Evolutionary conservation across 306 rosid species (phyloP), one percentile per base, ranked within the genome.

Genomic region (Gynostemma pentaphyllum): DNA sequence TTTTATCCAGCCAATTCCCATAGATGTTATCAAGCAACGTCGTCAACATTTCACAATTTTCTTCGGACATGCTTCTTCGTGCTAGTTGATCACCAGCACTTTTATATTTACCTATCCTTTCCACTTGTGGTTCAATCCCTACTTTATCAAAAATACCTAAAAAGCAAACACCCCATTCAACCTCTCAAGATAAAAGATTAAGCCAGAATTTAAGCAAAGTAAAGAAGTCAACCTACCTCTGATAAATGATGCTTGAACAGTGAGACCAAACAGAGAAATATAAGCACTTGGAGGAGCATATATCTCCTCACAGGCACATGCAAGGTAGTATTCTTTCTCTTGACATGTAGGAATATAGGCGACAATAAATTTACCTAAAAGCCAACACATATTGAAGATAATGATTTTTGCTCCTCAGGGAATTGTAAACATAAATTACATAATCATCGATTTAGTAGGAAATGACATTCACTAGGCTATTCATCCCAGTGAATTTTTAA

Each of bases 261-360:
- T 74, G 70, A 92, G 76, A 69, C 99, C 99, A 75, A 84, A 88
- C 77, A 92, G 61, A 71, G 96, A 88, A 83, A 86, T 79, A 78
- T 82, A 88, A 66, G 96, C 96, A 80, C 96, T 86, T 7, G 95
- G 96, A 78, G 99, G 99, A 45, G 84, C 88, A 62, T 82, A 92
- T 76, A 88, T 92, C 74, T 92, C 96, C n/a, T 88, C 90, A 66
- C 99, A 92, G 1, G 99, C 96, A 65, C 85, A 80, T 0, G 96
- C 96, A 64, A 92, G 84, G 80, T 84, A 88, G 78, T 92, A 88
- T 60, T 92, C 99, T 70, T 92, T 88, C 78, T 92, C 96, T 55
- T 77, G 78, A 72, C 96, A 92, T 47, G 86, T 78, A 70, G 99
- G 95, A 70, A 80, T 76, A 68, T 72, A 92, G 30, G 95, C 99